Conservation (phyloP, 768 basidiomycete species). For the Hygrophorus pudorinus region DNA sequence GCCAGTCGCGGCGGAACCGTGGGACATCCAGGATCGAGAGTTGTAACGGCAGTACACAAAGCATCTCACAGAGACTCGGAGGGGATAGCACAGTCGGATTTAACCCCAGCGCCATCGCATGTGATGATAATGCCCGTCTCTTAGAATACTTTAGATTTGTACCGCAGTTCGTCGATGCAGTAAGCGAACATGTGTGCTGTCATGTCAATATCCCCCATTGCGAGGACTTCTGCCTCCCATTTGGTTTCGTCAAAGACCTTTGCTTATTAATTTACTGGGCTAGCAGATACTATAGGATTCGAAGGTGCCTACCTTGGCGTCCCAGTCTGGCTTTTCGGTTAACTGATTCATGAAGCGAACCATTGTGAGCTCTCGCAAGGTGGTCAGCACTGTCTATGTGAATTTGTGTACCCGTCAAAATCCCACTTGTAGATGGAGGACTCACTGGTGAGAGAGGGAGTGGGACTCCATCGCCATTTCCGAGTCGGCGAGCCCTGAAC, state of each 20-base stretch:
- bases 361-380: constrained; percentile 24
- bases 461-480: not conserved
- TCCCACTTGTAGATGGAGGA: not conserved
- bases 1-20: constrained; percentile 32
- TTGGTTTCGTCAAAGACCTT: constrained; percentile 17
- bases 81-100: constrained; percentile 24
- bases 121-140: constrained; percentile 10
- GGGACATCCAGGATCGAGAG: constrained; percentile 29
- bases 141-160: constrained; percentile 12
- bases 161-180: constrained; percentile 19
- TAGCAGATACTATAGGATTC: no score
- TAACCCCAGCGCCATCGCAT: constrained; percentile 20
- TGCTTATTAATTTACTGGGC: no score
- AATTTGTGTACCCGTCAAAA: not conserved
- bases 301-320: constrained; percentile 17
- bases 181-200: constrained; percentile 17
- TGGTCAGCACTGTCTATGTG: constrained; percentile 13
- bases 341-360: constrained; percentile 24
- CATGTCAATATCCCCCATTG: constrained; percentile 10
- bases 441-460: not conserved
- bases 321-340: constrained; percentile 26
- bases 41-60: constrained; percentile 16
- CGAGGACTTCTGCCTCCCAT: constrained; percentile 18
- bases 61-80: constrained; percentile 11
- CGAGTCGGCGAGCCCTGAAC: not conserved